Evolutionary conservation across 768 basidiomycete genomes (phyloP).

Genomic region (Hericium alpestre): DNA sequence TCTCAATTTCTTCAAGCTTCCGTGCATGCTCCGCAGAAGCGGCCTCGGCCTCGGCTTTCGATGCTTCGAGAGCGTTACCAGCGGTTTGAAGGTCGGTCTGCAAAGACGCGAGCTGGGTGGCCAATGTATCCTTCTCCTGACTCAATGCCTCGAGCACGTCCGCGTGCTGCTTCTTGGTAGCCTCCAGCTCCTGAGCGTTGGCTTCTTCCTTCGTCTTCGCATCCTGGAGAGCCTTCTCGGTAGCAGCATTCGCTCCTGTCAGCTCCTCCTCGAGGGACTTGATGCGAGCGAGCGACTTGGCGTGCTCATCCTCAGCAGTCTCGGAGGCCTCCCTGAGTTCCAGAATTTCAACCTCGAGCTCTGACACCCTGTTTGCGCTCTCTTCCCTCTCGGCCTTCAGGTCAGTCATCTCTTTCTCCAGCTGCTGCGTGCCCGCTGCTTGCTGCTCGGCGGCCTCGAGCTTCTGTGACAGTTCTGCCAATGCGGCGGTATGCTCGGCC

Average conservation of each 20-base stretch:
- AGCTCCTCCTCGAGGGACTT: constrained; percentile 46
- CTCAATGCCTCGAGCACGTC: constrained; percentile 34
- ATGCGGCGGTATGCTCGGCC: constrained; percentile 35
- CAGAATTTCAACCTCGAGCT: constrained; percentile 72
- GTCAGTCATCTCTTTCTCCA: constrained; percentile 38
- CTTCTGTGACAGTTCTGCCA: constrained; percentile 36
- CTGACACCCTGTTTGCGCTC: constrained; percentile 58
- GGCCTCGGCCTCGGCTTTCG: constrained; percentile 32
- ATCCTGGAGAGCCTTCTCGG: constrained; percentile 37
- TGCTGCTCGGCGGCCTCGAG: constrained; percentile 38
- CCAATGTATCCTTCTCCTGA: constrained; percentile 23
- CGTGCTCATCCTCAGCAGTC: constrained; percentile 47
- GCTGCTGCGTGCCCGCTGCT: constrained; percentile 28
- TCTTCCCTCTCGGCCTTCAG: constrained; percentile 64
- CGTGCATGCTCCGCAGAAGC: constrained; percentile 37
- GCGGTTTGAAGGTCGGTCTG: constrained; percentile 33
- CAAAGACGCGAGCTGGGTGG: constrained; percentile 8
- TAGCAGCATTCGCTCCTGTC: constrained; percentile 33
- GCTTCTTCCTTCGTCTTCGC: constrained; percentile 39
- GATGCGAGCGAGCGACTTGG: constrained; percentile 33
- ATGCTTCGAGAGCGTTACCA: constrained; percentile 33
- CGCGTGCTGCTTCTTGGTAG: constrained; percentile 32
- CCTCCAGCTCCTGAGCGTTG: constrained; percentile 27
- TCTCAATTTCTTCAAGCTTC: constrained; percentile 43
- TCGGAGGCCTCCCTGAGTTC: constrained; percentile 69